Conservation (phyloP, 345 rosid genomes). For the Combretum micranthum region DNA sequence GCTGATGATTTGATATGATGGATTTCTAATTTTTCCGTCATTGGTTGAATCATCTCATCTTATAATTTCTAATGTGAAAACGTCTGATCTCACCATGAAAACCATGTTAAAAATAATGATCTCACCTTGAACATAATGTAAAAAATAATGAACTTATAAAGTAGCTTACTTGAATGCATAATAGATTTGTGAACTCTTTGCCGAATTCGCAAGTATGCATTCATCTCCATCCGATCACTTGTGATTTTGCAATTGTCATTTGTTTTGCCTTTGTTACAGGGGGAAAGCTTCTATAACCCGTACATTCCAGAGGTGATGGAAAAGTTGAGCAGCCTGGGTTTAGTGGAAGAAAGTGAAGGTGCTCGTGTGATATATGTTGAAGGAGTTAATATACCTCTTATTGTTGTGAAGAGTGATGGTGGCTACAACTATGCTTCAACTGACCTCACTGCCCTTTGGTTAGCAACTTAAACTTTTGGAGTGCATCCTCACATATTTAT, state of each 20-base stretch:
- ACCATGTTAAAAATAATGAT: too few relatives aligned
- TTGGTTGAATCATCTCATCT: too few relatives aligned
- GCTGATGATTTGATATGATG: too few relatives aligned
- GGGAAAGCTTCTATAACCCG: conserved; percentile 96
- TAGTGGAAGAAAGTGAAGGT: conserved; percentile 82
- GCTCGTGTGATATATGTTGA: conserved; percentile 84
- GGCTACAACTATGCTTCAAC: conserved; percentile 97
- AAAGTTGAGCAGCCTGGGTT: conserved; percentile 45
- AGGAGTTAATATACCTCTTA: conserved; percentile 79
- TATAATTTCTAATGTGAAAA: too few relatives aligned
- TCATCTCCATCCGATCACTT: too few relatives aligned
- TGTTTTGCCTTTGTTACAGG: conserved; percentile 33
- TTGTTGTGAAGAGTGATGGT: conserved; percentile 94
- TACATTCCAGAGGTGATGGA: conserved; percentile 57
- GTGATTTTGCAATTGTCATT: background rate
- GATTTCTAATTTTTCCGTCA: too few relatives aligned
- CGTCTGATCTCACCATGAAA: too few relatives aligned
- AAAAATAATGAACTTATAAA: too few relatives aligned
- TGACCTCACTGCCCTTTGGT: conserved; percentile 93
- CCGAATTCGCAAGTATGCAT: too few relatives aligned
- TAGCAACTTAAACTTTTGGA: conserved; percentile 8
- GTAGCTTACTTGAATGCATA: too few relatives aligned
- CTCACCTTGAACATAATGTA: too few relatives aligned
- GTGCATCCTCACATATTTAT: background rate
- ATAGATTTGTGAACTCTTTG: too few relatives aligned